Base-by-base conservation (phyloP, 352 stramenopile genomes). In the Thalassiosira livingstoniorum region DNA sequence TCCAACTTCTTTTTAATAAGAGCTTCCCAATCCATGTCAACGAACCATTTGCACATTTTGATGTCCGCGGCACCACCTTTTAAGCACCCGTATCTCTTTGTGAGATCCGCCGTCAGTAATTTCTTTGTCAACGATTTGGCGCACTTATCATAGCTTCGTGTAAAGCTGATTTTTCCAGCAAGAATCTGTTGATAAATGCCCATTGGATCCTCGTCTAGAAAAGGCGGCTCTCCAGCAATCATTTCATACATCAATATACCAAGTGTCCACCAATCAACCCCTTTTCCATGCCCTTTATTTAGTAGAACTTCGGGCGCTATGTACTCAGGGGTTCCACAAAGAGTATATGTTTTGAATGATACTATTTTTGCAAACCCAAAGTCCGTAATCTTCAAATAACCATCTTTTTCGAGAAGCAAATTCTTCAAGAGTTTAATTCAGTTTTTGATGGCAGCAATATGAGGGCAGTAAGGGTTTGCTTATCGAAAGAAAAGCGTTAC, bases 201-300 rank as follows among this genome's bases (percentile, higher is more conserved):
- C 43, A 87, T 71, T 25, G 68, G 76, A 57, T 81, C 70, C 21
- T 78, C 55, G 29, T 85, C 75, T 23, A 84, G 13, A 35, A 87
- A 87, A 23, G 80, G 80, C 34, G 80, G 75, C n/a, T 81, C 71
- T 0, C 80, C 80, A 13, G 67, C 76, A 35, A 87, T 25, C 97
- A 99, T 99, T 91, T 99, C 97, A 80, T 97, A 99, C n/a, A 98
- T 94, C 63, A 99, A 88, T 63, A 98, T 98, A 53, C 97, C 97
- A 47, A 99, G 86, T 18, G 97, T 98, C 97, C 97, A 99, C 96
- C 96, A 98, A 82, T 98, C 96, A n/a, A 98, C 95, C 23, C 94
- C 95, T 75, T 94, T 94, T 74, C 95, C 96, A 90, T 98, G 95
- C 35, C 96, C 95, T 69, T 96, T 96, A 65, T 83, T 82, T 4